Conservation (phyloP, 495 filamentous ascomycete genomes). For the Eremomyces bilateralis region DNA sequence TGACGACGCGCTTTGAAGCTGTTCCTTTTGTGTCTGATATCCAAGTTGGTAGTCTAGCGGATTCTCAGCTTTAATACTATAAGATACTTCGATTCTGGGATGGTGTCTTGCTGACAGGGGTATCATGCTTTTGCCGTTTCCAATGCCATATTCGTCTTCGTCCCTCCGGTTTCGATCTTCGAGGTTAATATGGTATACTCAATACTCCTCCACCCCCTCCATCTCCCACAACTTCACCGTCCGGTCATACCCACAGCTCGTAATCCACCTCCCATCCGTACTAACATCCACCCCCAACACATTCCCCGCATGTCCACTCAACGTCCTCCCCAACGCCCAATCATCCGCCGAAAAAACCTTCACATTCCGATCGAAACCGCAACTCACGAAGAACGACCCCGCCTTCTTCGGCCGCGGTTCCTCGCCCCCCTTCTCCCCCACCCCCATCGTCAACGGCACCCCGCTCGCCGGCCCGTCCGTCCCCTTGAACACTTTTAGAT, state of each 20-base stretch:
- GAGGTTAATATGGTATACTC: too few species aligned
- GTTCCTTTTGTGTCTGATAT: too few species aligned
- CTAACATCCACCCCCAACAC: conserved; percentile 79
- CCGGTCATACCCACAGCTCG: conserved; percentile 76
- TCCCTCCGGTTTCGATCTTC: too few species aligned
- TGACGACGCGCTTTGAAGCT: too few species aligned
- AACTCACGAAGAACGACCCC: conserved; percentile 74
- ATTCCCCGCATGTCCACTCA: conserved; percentile 79
- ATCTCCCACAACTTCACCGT: conserved; percentile 93
- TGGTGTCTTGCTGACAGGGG: too few species aligned
- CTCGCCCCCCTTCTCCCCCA: conserved; percentile 34
- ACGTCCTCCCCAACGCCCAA: conserved; percentile 70
- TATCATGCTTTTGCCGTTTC: too few species aligned
- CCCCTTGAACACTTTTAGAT: conserved; percentile 86
- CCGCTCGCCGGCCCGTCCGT: conserved; percentile 39
- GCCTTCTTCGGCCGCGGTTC: conserved; percentile 32
- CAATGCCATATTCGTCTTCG: too few species aligned
- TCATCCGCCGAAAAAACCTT: conserved; percentile 92
- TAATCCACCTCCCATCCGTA: conserved; percentile 72
- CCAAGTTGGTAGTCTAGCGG: too few species aligned
- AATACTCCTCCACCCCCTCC: conserved; percentile 38
- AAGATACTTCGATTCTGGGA: too few species aligned
- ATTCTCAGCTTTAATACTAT: too few species aligned
- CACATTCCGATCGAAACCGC: conserved; percentile 88
- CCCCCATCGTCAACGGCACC: conserved; percentile 24